These are phyloP conservation scores for Eucalyptus pumila DNA, from an alignment of 345 rosid genomes.

Conservation along the genomic window DNA sequence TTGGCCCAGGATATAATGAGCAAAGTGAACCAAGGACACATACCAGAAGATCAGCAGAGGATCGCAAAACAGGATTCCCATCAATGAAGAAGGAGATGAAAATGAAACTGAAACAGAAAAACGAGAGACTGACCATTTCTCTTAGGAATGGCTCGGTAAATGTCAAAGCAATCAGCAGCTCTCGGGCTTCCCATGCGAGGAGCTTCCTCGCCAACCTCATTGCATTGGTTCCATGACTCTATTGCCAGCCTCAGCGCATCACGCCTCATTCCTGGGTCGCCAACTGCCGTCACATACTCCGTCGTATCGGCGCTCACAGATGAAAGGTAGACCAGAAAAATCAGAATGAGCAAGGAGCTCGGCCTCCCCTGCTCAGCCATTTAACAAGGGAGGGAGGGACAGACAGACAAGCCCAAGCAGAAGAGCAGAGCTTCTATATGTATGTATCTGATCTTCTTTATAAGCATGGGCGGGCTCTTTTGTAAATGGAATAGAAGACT, in stretches of 20 bases:
- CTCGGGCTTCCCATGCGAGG: conserved; percentile 81
- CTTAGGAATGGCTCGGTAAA: neutral
- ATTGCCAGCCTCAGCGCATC: conserved; percentile 64
- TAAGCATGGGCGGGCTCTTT: neutral
- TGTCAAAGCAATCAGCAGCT: conserved; percentile 83
- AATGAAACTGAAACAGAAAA: neutral
- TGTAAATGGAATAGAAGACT: neutral
- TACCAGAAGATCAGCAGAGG: neutral
- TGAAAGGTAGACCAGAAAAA: neutral
- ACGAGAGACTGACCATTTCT: neutral
- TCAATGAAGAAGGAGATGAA: neutral
- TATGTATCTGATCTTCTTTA: neutral
- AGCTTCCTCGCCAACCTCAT: conserved; percentile 73
- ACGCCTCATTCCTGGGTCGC: conserved; percentile 85
- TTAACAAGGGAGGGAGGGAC: neutral
- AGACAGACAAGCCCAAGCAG: neutral
- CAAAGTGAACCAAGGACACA: neutral
- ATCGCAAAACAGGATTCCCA: neutral
- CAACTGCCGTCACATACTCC: conserved; percentile 35
- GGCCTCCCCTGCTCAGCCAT: neutral
- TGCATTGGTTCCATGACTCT: conserved; percentile 94
- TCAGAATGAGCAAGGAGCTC: neutral
- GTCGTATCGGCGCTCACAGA: neutral
- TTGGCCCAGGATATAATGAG: neutral
- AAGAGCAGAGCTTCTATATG: neutral